Evolutionary conservation across 1,139 yeast genomes (phyloP), one percentile per base, ranked within the genome.

Genomic region (Pichia sp.): DNA sequence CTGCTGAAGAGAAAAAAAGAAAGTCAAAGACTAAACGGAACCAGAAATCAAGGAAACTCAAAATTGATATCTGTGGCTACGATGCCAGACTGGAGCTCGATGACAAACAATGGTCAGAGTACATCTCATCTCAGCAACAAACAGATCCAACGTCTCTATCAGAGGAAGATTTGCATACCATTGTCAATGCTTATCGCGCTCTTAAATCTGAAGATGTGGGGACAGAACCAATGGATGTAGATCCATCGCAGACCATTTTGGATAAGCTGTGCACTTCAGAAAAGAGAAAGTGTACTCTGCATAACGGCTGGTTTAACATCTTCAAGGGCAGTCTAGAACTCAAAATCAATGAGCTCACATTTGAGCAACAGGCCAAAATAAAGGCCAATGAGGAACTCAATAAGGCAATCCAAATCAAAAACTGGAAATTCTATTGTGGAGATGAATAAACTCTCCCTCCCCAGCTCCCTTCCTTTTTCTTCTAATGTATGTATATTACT

Each of bases 271-370:
- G 94, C 52, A 51, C 74, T 13, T 58, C 62, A n/a, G 91, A 82
- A 35, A 73, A 72, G 44, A 67, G 77, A 35, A 79, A 78, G 49
- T 84, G 94, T 53, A 55, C 57, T 5, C 69, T 74, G 33, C 94
- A 84, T 50, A 64, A 66, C 32, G 78, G 81, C 0, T 84, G 94
- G 94, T 67, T 66, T 55, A 62, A 62, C 32, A 67, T 83, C 35
- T 51, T 67, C 13, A 55, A 60, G 19, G 84, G 77, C 34, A 60
- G 58, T 21, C 49, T 60, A 13, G 59, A 56, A 13, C 35, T 58
- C 41, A 67, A 67, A 37, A 48, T 69, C 12, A 52, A 59, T 15
- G 64, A 60, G 27, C 45, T 56, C 22, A 56, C 59, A 21, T 47
- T 48, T 3, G 62, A 64, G 35, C 53, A 64, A 11, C 52, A 51